A percentile compares a stretch with the other conserved stretches of the same genome.
Evolutionary conservation across 2,329 filamentous ascomycete species (phyloP).

Genomic region (Aspergillus sp.): DNA sequence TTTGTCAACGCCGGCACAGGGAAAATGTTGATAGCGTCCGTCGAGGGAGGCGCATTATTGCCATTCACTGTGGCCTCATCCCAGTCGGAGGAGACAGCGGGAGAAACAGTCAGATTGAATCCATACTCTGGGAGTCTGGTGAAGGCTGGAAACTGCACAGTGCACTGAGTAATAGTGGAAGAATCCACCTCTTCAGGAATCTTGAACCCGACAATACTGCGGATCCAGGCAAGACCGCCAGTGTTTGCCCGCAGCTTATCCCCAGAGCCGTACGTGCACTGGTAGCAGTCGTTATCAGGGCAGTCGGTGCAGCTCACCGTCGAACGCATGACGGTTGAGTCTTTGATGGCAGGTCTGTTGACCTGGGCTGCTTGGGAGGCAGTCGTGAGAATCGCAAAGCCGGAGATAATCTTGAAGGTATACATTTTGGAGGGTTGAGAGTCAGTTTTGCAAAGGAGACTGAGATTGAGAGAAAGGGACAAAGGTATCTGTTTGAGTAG

Average conservation of each 20-base stretch:
- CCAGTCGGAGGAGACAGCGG: slow-evolving; percentile 12
- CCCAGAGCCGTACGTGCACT: slow-evolving; percentile 12
- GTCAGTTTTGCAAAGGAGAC: not conserved
- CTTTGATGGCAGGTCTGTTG: slow-evolving; percentile 12
- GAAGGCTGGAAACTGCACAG: slow-evolving; percentile 18
- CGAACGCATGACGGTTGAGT: slow-evolving; percentile 16
- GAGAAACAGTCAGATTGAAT: slow-evolving; percentile 11
- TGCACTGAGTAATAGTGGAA: slow-evolving; percentile 7
- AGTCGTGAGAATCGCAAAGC: not conserved
- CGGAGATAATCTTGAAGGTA: not conserved
- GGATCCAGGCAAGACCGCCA: slow-evolving; percentile 8
- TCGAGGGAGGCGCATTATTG: slow-evolving; percentile 8
- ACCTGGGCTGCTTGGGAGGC: not conserved
- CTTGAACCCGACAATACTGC: slow-evolving; percentile 13
- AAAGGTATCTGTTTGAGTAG: not conserved
- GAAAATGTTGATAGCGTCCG: not conserved
- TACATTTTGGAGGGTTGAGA: not conserved
- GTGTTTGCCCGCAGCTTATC: slow-evolving; percentile 11
- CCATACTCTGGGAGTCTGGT: not conserved
- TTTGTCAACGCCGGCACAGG: slow-evolving; percentile 7
- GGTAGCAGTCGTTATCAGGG: slow-evolving; percentile 13
- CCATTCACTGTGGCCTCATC: slow-evolving; percentile 13
- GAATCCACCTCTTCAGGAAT: slow-evolving; percentile 3
- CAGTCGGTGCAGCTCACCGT: slow-evolving; percentile 13
- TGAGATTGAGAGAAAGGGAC: not conserved